phyloP scores from a whole-genome alignment of 495 filamentous ascomycete species.

The Lepidopterella palustris region DNA sequence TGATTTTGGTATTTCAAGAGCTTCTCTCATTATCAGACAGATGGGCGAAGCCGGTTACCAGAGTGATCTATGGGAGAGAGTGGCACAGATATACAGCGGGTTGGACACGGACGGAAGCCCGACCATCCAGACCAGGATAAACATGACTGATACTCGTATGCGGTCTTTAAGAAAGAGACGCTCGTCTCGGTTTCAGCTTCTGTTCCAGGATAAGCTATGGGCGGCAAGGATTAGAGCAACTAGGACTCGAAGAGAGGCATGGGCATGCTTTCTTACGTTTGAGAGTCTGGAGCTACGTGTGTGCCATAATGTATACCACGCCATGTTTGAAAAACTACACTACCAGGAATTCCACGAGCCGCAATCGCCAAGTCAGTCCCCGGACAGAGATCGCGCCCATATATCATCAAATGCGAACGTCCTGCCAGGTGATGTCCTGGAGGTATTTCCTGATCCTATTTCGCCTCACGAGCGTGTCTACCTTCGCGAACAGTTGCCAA shows the following conservation, averaged over 20 bases:
- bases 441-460: constrained; percentile 49
- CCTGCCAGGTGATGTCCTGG: constrained; percentile 56
- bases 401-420: constrained; percentile 18
- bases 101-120: constrained; percentile 65
- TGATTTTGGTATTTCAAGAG: constrained; percentile 53
- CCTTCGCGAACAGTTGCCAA: constrained; percentile 50
- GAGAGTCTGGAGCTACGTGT: constrained; percentile 31
- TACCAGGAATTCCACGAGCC: constrained; percentile 29
- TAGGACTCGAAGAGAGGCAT: constrained; percentile 63
- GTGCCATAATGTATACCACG: constrained; percentile 44
- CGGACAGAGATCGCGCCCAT: neutral
- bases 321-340: constrained; percentile 57
- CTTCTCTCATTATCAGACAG: constrained; percentile 49
- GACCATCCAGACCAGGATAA: constrained; percentile 56
- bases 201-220: constrained; percentile 39
- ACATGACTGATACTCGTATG: neutral
- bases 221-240: constrained; percentile 57
- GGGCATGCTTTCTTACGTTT: constrained; percentile 59
- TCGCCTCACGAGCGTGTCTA: constrained; percentile 55
- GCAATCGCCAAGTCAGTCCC: neutral
- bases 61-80: constrained; percentile 49
- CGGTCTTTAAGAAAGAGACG: neutral
- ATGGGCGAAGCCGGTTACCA: constrained; percentile 62
- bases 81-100: constrained; percentile 52
- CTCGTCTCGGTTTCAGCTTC: neutral